These are phyloP conservation scores for Gomphus bonarii DNA, from an alignment of 1,284 basidiomycete species.

Conservation along the genomic window DNA sequence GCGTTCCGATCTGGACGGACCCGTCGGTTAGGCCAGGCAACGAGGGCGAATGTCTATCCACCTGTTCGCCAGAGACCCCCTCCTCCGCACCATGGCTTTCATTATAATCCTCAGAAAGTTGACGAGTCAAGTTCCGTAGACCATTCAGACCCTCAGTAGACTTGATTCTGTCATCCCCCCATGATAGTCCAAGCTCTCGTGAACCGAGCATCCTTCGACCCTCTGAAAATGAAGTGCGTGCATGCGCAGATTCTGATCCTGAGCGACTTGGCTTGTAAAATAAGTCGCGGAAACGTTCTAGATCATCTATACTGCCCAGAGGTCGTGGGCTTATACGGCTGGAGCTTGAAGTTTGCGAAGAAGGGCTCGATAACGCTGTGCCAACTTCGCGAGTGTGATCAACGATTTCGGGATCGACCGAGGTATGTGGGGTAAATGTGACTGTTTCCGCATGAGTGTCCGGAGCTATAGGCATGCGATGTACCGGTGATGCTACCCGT, in stretches of 20 bases:
- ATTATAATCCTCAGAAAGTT: constrained; percentile 46
- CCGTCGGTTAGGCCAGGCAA: background rate
- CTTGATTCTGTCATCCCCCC: constrained; percentile 17
- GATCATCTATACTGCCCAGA: constrained; percentile 47
- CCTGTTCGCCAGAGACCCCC: background rate
- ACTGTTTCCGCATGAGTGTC: background rate
- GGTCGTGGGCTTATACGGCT: constrained; percentile 25
- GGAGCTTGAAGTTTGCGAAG: constrained; percentile 32
- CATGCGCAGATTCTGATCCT: constrained; percentile 10
- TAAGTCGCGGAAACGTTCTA: constrained; percentile 58
- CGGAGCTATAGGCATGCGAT: background rate
- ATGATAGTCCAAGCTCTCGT: background rate
- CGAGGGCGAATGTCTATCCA: background rate
- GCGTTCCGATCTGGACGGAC: background rate
- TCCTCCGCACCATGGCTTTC: background rate
- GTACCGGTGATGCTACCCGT: background rate
- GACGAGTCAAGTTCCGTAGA: constrained; percentile 49
- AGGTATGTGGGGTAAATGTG: background rate
- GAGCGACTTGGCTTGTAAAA: constrained; percentile 42
- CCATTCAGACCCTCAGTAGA: constrained; percentile 27
- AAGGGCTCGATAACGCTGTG: constrained; percentile 20
- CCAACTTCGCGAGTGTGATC: background rate
- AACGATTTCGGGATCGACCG: background rate
- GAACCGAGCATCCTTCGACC: constrained; percentile 3
- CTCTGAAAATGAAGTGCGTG: constrained; percentile 12